These are phyloP conservation scores for Pythium folliculosum DNA, from an alignment of 352 stramenopile genomes.

Conservation along the genomic window DNA sequence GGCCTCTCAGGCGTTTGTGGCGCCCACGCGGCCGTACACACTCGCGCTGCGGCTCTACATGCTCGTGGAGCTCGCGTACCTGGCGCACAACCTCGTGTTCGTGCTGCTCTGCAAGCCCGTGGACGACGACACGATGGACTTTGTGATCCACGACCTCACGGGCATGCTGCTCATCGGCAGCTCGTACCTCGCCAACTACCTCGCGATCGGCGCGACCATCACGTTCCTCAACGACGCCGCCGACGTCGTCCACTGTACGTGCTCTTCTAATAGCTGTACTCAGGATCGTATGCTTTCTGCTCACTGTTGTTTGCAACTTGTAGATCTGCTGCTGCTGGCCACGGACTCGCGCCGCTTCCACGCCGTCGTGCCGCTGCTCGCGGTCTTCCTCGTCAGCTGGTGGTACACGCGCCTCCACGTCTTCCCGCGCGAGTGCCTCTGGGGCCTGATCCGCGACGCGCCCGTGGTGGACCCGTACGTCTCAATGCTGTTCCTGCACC, in stretches of 20 bases:
- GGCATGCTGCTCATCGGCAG: constrained; percentile 47
- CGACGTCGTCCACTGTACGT: constrained; percentile 46
- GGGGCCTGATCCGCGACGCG: neutral
- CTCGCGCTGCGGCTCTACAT: constrained; percentile 38
- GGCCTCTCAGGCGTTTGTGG: neutral
- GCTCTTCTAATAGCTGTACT: too few relatives aligned
- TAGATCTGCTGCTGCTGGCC: neutral
- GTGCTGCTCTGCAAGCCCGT: constrained; percentile 45
- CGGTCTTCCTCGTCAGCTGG: constrained; percentile 28
- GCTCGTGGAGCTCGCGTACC: constrained; percentile 46
- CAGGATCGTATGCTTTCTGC: too few relatives aligned
- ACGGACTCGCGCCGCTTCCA: neutral
- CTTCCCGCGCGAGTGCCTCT: constrained; percentile 32
- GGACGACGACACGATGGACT: constrained; percentile 49
- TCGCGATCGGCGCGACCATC: constrained; percentile 37
- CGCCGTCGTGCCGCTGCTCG: constrained; percentile 23
- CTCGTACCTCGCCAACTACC: constrained; percentile 50
- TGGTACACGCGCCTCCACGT: constrained; percentile 32
- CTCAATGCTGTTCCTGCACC: neutral
- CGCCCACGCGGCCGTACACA: constrained; percentile 9
- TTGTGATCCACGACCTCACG: constrained; percentile 45
- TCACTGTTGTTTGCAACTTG: neutral
- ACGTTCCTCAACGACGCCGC: constrained; percentile 47
- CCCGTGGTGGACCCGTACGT: neutral
- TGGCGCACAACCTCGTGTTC: constrained; percentile 45